A percentile compares a stretch with the other conserved stretches of the same genome.
phyloP scores from a whole-genome alignment of 306 rosid genomes.

The Lithocarpus polystachyus region DNA sequence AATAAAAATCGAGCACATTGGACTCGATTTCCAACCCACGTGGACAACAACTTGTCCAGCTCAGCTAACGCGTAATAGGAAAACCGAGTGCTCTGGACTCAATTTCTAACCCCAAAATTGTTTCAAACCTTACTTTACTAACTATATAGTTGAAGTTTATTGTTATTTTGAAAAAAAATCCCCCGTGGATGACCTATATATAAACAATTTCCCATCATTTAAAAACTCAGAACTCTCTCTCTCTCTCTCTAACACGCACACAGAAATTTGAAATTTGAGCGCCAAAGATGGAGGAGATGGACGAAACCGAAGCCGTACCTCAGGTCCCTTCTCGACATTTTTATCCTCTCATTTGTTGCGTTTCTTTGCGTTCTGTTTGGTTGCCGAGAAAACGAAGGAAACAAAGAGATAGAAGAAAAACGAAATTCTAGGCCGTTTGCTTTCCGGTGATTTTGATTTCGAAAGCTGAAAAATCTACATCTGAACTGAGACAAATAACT shows the following conservation, averaged over 20 bases:
- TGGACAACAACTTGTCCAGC: too few species aligned
- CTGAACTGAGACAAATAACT: background rate
- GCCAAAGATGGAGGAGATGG: constrained; percentile 75
- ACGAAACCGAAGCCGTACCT: constrained; percentile 76
- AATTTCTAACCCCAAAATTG: too few species aligned
- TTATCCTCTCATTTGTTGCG: constrained; percentile 4
- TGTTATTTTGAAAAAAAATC: too few species aligned
- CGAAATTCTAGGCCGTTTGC: background rate
- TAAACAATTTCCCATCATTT: too few species aligned
- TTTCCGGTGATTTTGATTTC: background rate
- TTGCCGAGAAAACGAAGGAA: constrained; percentile 18
- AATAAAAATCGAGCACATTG: too few species aligned
- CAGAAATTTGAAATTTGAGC: background rate
- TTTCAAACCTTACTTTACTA: too few species aligned
- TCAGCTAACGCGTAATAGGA: too few species aligned
- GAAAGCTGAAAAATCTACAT: background rate
- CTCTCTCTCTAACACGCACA: background rate
- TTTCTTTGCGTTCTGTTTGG: constrained; percentile 18
- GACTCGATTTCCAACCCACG: too few species aligned
- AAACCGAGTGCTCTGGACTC: too few species aligned
- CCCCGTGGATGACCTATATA: too few species aligned
- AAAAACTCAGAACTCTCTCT: background rate
- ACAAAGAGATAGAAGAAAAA: background rate
- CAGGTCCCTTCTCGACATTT: constrained; percentile 46
- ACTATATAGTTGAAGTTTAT: too few species aligned